Evolutionary conservation across 1,284 basidiomycete genomes (phyloP), one percentile per base, ranked within the genome.

Genomic region (Cerrena zonata): DNA sequence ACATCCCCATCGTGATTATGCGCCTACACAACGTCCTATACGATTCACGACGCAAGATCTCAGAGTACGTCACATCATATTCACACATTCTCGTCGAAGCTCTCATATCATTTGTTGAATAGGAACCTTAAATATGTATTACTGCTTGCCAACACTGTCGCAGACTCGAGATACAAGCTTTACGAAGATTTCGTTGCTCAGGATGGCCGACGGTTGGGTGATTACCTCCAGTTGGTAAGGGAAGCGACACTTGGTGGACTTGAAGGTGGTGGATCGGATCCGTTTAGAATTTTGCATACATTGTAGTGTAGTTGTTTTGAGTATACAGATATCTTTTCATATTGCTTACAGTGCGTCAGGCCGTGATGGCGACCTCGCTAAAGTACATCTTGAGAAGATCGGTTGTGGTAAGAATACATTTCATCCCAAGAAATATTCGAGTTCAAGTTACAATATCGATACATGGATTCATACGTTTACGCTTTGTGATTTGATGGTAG

Each of bases 1-100:
- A 90, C 68, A 76, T 98, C 18, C 95, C 94, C 0, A 93, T 97
- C 64, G 77, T 98, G 36, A 82, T 98, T 56, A 76, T 97, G 53
- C 83, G 91, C 19, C 71, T 98, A 15, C 94, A 98, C 63, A 72
- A 77, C 26, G 72, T 87, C 51, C 73, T 98, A 12, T 79, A 84
- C 54, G 72, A 77, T 34, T 89, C 91, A 4, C 73, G 84, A 18
- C 65, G 72, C 4, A 70, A 79, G 13, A 73, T 94, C 40, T 82
- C 86, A 11, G 73, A 77, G 88, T 94, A 60, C 51, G 87, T 76
- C n/a, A n/a, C 21, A 48, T 45, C 56, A 22, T 26, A 23, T 42
- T 41, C n/a, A n/a, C n/a, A n/a, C n/a, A n/a, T n/a, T n/a, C 13
- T 37, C 40, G 37, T 44, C 27, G 24, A 45, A 41, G n/a, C 37